Base-by-base conservation (phyloP, 2,329 filamentous ascomycete genomes). In the Zymoseptoria pseudotritici region DNA sequence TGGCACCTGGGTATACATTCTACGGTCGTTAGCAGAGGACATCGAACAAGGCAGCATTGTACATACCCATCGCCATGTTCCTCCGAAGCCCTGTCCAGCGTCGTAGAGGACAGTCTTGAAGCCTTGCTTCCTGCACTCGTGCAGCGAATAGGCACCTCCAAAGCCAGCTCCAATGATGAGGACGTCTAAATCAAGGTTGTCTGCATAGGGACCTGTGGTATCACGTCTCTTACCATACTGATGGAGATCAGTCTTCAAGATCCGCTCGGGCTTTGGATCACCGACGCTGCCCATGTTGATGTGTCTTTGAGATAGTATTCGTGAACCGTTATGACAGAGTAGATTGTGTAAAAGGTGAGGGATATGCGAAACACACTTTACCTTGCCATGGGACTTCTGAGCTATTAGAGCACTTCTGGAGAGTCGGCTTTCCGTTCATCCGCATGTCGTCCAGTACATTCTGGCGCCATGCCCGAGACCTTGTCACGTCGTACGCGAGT, bases 81-180 rank as follows among this genome's bases (percentile, higher is more conserved):
- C 72, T 50, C 73, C 73, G 49, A 72, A 70, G 24, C 67, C 69
- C 20, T 60, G 61, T 5, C 69, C 73, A 4, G 68, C 67, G 55
- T 74, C 73, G 56, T 72, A 68, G n/a, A 72, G 56, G 13, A 69
- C 65, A 22, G 66, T 62, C 24, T 63, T 68, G 59, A 67, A 62
- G 5, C 67, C 67, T 22, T 64, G 62, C 59, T 78, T 71, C 19
- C 76, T 71, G 29, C 77, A 68, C 60, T 76, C 74, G 64, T 78
- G 72, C 65, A 78, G 70, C 50, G 73, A 59, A 55, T 76, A 77
- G 6, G 76, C 68, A n/a, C 76, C 76, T 21, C 75, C 73, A 57
- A 78, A 78, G 0, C 76, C 76, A 31, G 76, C 76, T 42, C 76
- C 76, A 13, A 78, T 74, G 21, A 71, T 63, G 22, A 71, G 29